A percentile compares a stretch with the other conserved stretches of the same genome.
These are phyloP conservation scores for Collybia mongolica DNA, from an alignment of 768 basidiomycete species.

Conservation along the genomic window DNA sequence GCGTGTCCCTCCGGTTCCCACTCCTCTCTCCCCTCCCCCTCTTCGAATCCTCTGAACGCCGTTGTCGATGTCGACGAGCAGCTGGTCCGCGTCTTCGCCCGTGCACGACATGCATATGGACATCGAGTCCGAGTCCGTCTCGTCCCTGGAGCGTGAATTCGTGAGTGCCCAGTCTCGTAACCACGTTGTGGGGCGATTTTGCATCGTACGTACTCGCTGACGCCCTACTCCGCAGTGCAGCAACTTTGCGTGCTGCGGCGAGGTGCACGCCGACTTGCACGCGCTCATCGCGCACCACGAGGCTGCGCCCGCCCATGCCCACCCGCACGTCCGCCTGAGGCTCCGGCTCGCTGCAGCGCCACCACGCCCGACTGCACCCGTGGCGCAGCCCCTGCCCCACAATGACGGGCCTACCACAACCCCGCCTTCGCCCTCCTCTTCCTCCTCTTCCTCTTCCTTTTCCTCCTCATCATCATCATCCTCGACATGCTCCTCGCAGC, in stretches of 20 bases:
- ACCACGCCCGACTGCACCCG: neutral
- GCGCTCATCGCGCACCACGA: conserved; percentile 47
- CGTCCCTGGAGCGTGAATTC: conserved; percentile 14
- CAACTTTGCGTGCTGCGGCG: conserved; percentile 46
- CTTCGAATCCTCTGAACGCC: no score
- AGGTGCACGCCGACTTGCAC: conserved; percentile 40
- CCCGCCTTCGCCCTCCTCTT: conserved; percentile 4
- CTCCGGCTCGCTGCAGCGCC: neutral
- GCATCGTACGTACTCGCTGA: no score
- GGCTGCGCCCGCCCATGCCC: neutral
- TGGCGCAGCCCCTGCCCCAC: conserved; percentile 10
- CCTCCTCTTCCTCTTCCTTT: conserved; percentile 9
- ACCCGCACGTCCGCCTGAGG: neutral
- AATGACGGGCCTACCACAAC: neutral
- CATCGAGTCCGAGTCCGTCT: neutral
- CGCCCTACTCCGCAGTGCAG: neutral
- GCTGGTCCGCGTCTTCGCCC: no score
- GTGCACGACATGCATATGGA: no score
- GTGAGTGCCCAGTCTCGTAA: conserved; percentile 8
- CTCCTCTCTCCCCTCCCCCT: no score
- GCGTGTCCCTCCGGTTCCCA: no score
- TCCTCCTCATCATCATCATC: neutral
- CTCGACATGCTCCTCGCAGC: neutral
- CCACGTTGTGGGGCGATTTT: no score
- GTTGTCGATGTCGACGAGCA: no score